Percentiles rank a stretch among this genome's conserved stretches.
These are phyloP conservation scores for Carex cristatella DNA, from an alignment of 176 grass and related monocot genomes.

Conservation along the genomic window DNA sequence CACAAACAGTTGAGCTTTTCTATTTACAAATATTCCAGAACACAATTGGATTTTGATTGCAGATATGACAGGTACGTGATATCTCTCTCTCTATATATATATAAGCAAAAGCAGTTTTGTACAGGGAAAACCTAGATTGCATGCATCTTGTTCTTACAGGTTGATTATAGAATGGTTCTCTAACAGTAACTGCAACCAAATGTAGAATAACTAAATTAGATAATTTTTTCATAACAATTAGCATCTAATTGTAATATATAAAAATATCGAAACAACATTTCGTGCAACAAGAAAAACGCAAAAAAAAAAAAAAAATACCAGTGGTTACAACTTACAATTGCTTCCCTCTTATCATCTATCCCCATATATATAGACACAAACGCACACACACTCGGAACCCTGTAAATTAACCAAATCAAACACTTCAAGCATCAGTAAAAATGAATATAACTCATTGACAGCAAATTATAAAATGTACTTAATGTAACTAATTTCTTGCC, in stretches of 20 bases:
- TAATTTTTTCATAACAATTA: neutral
- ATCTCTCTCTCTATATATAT: no score
- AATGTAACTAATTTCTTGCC: constrained; percentile 33
- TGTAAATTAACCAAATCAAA: constrained; percentile 33
- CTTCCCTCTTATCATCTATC: constrained; percentile 93
- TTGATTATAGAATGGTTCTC: constrained; percentile 92
- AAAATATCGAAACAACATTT: neutral
- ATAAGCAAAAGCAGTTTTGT: neutral
- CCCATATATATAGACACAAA: constrained; percentile 41
- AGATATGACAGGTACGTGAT: neutral
- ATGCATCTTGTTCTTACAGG: constrained; percentile 90
- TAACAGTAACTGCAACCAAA: constrained; percentile 62
- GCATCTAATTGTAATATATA: neutral
- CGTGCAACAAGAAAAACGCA: neutral
- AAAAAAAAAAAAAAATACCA: constrained; percentile 25
- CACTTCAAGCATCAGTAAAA: neutral
- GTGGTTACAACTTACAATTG: constrained; percentile 52
- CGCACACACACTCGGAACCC: constrained; percentile 56
- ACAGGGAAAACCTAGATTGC: constrained; percentile 54
- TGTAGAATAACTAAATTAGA: constrained; percentile 7
- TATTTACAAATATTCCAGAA: neutral
- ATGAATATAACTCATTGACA: constrained; percentile 13
- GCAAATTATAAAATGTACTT: constrained; percentile 18
- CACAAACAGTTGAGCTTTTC: neutral
- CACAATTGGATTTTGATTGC: neutral